Percentiles rank a stretch among this genome's conserved stretches.
Evolutionary conservation across 345 rosid genomes (phyloP).

Genomic region (Eucalyptus pauciflora): DNA sequence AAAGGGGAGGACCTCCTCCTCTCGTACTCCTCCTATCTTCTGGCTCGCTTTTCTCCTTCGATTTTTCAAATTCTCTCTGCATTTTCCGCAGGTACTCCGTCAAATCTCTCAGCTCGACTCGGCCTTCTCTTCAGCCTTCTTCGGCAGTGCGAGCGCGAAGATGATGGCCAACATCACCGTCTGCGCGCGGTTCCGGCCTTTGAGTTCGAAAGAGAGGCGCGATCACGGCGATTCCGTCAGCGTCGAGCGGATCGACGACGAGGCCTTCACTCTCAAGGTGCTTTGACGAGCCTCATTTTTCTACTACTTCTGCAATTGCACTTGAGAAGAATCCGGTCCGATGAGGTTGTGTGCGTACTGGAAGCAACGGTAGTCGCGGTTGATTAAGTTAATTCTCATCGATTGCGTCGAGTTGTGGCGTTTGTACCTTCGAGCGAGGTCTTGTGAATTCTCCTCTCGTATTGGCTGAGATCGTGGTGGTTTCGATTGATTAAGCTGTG

Average conservation of each 20-base stretch:
- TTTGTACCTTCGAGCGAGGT: too few relatives aligned
- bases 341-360: background rate
- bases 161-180: conserved; percentile 59
- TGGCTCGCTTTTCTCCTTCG: background rate
- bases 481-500: background rate
- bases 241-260: conserved; percentile 37
- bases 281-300: background rate
- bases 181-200: conserved; percentile 75
- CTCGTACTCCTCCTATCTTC: background rate
- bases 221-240: conserved; percentile 41
- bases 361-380: too few relatives aligned
- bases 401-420: background rate
- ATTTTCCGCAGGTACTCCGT: background rate
- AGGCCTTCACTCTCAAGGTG: conserved; percentile 53
- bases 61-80: background rate
- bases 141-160: background rate
- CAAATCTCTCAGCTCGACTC: background rate
- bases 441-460: too few relatives aligned
- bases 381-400: too few relatives aligned
- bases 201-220: conserved; percentile 52
- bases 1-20: background rate
- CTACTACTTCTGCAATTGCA: background rate
- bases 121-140: background rate
- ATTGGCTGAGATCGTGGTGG: background rate
- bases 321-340: background rate